Evolutionary conservation across 306 rosid species (phyloP).

Genomic region (Elaeagnus macrophylla): DNA sequence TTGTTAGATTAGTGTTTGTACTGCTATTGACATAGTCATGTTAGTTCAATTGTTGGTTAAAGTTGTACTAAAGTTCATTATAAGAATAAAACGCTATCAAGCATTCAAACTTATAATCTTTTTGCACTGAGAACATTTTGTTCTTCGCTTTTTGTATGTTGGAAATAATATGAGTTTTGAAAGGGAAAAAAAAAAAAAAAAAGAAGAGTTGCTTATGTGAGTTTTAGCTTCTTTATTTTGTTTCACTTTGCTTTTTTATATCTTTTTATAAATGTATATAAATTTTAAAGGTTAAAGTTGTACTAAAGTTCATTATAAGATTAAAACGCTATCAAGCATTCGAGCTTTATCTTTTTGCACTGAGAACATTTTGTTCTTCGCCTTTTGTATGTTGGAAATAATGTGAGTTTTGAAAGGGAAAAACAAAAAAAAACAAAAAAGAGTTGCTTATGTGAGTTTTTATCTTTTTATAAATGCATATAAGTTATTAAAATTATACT

Average conservation of each 20-base stretch:
- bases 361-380: neutral
- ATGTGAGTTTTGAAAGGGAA: neutral
- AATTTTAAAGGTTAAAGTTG: no score
- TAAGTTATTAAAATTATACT: no score
- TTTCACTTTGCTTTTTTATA: no score
- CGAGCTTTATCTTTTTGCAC: neutral
- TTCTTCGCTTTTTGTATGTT: neutral
- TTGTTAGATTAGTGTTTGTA: slow-evolving; percentile 38
- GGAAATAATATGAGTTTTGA: no score
- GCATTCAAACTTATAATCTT: neutral
- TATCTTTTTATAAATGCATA: no score
- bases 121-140: neutral
- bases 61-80: slow-evolving; percentile 30
- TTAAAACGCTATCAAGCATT: no score
- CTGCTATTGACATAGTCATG: slow-evolving; percentile 21
- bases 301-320: slow-evolving; percentile 23
- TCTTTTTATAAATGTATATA: no score
- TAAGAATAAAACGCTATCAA: neutral
- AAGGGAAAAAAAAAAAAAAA: neutral
- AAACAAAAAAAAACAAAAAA: no score
- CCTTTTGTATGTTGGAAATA: no score
- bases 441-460: no score
- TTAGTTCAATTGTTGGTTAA: slow-evolving; percentile 15
- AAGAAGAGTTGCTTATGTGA: no score
- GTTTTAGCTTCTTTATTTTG: no score